Evolutionary conservation across 2,329 filamentous ascomycete species (phyloP).

Genomic region (Alternaria angustiovoidea): DNA sequence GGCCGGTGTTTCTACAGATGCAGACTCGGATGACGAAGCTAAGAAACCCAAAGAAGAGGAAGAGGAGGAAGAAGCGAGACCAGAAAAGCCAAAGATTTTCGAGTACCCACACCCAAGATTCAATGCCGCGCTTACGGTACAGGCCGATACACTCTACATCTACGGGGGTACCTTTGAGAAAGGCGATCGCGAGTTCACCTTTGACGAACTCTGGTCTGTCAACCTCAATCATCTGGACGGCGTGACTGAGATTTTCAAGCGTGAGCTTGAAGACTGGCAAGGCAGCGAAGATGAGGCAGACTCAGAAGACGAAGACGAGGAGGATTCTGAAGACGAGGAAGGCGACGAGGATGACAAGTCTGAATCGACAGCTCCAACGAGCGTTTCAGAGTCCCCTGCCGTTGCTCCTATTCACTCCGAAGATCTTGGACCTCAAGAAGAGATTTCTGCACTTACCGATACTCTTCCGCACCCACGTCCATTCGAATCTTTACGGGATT

Average conservation of each 20-base stretch:
- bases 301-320: constrained; percentile 59
- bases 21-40: constrained; percentile 46
- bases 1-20: constrained; percentile 62
- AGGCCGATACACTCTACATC: constrained; percentile 91
- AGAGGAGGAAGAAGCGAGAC: constrained; percentile 61
- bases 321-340: constrained; percentile 54
- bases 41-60: constrained; percentile 43
- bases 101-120: constrained; percentile 91
- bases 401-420: constrained; percentile 43
- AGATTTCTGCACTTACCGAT: constrained; percentile 68
- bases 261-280: constrained; percentile 87
- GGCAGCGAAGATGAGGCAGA: constrained; percentile 56
- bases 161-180: constrained; percentile 97
- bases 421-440: constrained; percentile 58
- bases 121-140: constrained; percentile 88
- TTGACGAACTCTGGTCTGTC: constrained; percentile 92
- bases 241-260: constrained; percentile 87
- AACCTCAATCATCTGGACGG: constrained; percentile 96
- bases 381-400: constrained; percentile 36
- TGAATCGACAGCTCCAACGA: constrained; percentile 63
- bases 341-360: constrained; percentile 63
- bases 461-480: constrained; percentile 78
- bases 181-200: constrained; percentile 92
- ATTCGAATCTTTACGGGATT: constrained; percentile 90
- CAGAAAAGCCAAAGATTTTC: constrained; percentile 68